These are phyloP conservation scores for Alternaria postmessia DNA, from an alignment of 2,329 filamentous ascomycete genomes.

Conservation along the genomic window DNA sequence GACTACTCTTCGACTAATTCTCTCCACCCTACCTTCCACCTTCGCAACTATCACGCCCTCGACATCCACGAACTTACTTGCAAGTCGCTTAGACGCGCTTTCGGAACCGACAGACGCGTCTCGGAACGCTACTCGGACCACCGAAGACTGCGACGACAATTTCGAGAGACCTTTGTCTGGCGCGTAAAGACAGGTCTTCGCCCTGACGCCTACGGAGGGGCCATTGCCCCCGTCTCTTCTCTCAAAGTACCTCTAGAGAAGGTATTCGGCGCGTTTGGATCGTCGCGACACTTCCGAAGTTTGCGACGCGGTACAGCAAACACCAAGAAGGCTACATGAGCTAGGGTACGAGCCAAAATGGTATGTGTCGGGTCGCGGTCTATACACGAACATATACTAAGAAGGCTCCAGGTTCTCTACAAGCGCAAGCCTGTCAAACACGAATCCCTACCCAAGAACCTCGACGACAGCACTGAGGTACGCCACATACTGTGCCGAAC, in stretches of 20 bases:
- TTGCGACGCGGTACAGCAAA: slow-evolving; percentile 38
- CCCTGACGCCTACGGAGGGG: slow-evolving; percentile 18
- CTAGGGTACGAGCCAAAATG: slow-evolving; percentile 40
- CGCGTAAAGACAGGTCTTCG: slow-evolving; percentile 27
- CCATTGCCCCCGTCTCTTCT: slow-evolving; percentile 12
- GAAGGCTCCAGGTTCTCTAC: slow-evolving; percentile 76
- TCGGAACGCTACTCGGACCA: slow-evolving; percentile 44
- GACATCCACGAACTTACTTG: slow-evolving; percentile 40
- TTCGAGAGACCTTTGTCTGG: slow-evolving; percentile 33
- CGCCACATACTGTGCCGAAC: slow-evolving; percentile 36
- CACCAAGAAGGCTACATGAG: slow-evolving; percentile 41
- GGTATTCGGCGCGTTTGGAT: slow-evolving; percentile 21
- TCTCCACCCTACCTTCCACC: slow-evolving; percentile 41
- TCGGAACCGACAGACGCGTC: slow-evolving; percentile 53
- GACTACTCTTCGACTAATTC: slow-evolving; percentile 48
- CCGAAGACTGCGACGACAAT: slow-evolving; percentile 42
- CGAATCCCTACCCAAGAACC: slow-evolving; percentile 72
- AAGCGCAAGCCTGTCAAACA: slow-evolving; percentile 95
- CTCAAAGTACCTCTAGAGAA: slow-evolving; percentile 4
- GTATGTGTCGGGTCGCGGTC: slow-evolving; percentile 32
- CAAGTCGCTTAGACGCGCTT: slow-evolving; percentile 51
- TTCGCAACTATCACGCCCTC: slow-evolving; percentile 36
- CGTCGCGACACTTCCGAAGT: slow-evolving; percentile 37
- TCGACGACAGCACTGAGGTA: slow-evolving; percentile 87
- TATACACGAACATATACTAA: slow-evolving; percentile 24